phyloP scores from a whole-genome alignment of 192 early-diverging fungal genomes.

The Dimargaris cristalligena region DNA sequence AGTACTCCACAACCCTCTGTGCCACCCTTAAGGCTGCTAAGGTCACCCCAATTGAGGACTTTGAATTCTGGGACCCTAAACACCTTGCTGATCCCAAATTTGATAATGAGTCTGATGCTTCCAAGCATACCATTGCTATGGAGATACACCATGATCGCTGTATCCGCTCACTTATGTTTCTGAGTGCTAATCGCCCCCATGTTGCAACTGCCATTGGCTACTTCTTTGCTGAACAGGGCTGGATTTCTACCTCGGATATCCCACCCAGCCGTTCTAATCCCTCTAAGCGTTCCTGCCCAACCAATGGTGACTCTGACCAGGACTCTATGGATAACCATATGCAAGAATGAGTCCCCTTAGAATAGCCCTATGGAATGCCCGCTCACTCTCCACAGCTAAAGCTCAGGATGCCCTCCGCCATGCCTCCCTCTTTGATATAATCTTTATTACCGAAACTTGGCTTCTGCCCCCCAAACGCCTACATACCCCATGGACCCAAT shows the following conservation, averaged over 20 bases:
- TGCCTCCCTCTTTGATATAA: constrained; percentile 8
- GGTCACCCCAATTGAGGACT: not conserved
- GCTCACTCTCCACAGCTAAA: not conserved
- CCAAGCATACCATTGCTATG: not conserved
- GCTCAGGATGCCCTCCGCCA: constrained; percentile 12
- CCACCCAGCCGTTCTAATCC: not conserved
- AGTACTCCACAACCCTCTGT: not conserved
- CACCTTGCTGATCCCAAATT: constrained; percentile 3
- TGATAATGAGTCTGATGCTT: not conserved
- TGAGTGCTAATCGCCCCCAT: not conserved
- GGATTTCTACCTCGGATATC: constrained; percentile 1
- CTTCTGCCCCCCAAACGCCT: constrained; percentile 12
- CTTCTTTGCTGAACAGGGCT: not conserved
- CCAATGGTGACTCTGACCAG: not conserved
- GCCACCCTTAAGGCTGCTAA: constrained; percentile 1
- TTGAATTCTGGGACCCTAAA: not conserved
- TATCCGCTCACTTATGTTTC: not conserved
- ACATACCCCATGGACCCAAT: constrained; percentile 11
- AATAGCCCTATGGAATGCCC: constrained; percentile 2
- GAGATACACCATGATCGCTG: not conserved
- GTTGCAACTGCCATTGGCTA: not conserved
- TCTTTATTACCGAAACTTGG: constrained; percentile 18
- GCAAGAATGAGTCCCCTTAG: not conserved
- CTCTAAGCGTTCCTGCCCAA: not conserved
- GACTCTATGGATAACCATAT: not conserved